These are phyloP conservation scores for Daphne laureola DNA, from an alignment of 441 rosid genomes.

Conservation along the genomic window DNA sequence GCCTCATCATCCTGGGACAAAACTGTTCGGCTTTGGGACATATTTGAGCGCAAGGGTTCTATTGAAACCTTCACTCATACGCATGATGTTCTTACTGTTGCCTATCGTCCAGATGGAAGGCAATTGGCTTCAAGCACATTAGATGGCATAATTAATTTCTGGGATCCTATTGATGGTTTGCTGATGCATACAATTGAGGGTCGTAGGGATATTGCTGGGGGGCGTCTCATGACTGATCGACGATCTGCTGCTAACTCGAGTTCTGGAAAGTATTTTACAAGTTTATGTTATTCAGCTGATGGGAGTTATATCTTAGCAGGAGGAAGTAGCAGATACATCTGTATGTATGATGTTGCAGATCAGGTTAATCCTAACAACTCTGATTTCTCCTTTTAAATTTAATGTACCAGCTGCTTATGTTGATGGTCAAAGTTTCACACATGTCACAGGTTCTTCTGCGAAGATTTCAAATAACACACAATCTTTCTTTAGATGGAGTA, in stretches of 20 bases:
- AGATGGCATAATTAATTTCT: constrained; percentile 94
- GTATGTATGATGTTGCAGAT: constrained; percentile 94
- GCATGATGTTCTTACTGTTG: constrained; percentile 84
- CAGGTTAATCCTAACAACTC: constrained; percentile 51
- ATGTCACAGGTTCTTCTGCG: constrained; percentile 68
- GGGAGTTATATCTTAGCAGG: constrained; percentile 93
- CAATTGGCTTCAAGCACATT: constrained; percentile 89
- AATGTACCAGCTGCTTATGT: not conserved
- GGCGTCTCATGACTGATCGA: constrained; percentile 87
- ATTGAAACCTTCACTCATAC: constrained; percentile 85
- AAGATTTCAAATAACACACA: constrained; percentile 77
- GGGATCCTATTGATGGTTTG: constrained; percentile 87
- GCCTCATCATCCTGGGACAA: constrained; percentile 99
- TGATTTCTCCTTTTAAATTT: constrained; percentile 4
- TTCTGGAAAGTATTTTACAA: constrained; percentile 89
- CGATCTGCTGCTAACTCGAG: constrained; percentile 91
- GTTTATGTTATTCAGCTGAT: constrained; percentile 90
- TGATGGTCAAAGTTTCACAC: not conserved
- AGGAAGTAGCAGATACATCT: constrained; percentile 91
- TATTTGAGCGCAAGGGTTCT: constrained; percentile 85
- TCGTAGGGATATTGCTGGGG: constrained; percentile 94
- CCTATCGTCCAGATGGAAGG: constrained; percentile 93
- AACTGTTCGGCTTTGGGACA: constrained; percentile 89
- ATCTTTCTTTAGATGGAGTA: constrained; percentile 86
- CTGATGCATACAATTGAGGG: constrained; percentile 96